Evolutionary conservation across 2,329 filamentous ascomycete species (phyloP).

Genomic region (Ophiocordyceps sinensis): DNA sequence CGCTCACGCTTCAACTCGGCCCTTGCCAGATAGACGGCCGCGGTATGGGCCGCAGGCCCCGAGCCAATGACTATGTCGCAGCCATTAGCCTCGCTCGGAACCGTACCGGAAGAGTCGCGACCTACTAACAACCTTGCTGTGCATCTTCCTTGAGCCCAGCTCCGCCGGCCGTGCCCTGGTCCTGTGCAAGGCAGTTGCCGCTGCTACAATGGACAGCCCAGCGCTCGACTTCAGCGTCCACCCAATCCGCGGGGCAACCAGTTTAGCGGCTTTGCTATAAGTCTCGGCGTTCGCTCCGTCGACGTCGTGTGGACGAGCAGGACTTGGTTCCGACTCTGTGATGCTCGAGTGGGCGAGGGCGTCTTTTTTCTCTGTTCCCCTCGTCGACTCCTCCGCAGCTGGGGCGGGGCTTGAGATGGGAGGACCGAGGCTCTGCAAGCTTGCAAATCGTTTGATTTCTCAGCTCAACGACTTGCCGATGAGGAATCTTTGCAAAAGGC

Average conservation of each 20-base stretch:
- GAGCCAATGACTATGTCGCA: conserved; percentile 59
- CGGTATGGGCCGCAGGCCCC: conserved; percentile 92
- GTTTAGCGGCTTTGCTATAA: conserved; percentile 44
- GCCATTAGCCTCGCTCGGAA: neutral
- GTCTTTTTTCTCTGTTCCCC: no score
- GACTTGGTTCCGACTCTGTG: no score
- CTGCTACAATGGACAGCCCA: conserved; percentile 58
- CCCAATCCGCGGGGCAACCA: conserved; percentile 78
- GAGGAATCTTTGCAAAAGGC: no score
- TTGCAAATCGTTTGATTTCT: no score
- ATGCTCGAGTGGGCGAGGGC: no score
- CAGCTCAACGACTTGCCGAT: no score
- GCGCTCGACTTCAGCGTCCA: conserved; percentile 63
- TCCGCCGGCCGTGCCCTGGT: conserved; percentile 17
- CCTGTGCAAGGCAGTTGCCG: conserved; percentile 46
- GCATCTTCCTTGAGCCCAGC: conserved; percentile 51
- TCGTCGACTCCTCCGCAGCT: no score
- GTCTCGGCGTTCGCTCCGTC: no score
- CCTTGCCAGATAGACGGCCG: conserved; percentile 87
- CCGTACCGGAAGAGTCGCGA: conserved; percentile 12
- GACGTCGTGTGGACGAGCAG: no score
- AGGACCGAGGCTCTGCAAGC: no score
- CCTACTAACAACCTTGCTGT: conserved; percentile 81
- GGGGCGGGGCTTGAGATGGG: no score
- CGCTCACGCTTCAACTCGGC: conserved; percentile 73